These are phyloP conservation scores for Jatropha podagrica DNA, from an alignment of 441 rosid species.

Conservation along the genomic window DNA sequence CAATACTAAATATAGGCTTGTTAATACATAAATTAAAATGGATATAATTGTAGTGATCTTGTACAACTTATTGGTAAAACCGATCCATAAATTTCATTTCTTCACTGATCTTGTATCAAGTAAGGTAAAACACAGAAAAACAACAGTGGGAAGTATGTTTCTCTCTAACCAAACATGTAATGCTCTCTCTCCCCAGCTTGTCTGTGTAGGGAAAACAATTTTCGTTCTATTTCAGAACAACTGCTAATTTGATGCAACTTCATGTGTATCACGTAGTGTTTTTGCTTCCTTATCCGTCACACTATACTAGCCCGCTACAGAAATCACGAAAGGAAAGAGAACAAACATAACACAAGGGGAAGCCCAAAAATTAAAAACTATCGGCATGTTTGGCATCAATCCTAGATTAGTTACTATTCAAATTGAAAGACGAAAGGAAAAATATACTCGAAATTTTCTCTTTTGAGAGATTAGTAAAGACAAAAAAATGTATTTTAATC, in stretches of 20 bases:
- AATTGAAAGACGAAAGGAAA: too few relatives aligned
- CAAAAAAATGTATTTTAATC: too few relatives aligned
- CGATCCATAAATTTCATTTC: neutral
- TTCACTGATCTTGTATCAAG: fast-evolving
- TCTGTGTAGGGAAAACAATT: neutral
- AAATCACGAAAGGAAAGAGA: too few relatives aligned
- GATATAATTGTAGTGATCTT: neutral
- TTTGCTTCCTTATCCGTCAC: too few relatives aligned
- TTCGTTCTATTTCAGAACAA: neutral
- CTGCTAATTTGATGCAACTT: neutral
- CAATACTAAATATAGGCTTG: conserved; percentile 7
- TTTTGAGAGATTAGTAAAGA: too few relatives aligned
- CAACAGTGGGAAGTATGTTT: neutral
- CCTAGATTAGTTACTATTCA: too few relatives aligned
- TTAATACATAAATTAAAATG: neutral
- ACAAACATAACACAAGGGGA: too few relatives aligned
- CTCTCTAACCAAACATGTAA: neutral
- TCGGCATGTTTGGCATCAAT: too few relatives aligned
- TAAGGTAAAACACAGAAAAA: neutral
- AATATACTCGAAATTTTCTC: too few relatives aligned
- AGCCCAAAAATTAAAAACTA: too few relatives aligned
- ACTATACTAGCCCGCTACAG: too few relatives aligned
- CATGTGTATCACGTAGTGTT: neutral
- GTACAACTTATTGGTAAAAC: neutral
- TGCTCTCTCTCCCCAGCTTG: neutral